phyloP scores from a whole-genome alignment of 805 yeast species.

The Candida germanica region DNA sequence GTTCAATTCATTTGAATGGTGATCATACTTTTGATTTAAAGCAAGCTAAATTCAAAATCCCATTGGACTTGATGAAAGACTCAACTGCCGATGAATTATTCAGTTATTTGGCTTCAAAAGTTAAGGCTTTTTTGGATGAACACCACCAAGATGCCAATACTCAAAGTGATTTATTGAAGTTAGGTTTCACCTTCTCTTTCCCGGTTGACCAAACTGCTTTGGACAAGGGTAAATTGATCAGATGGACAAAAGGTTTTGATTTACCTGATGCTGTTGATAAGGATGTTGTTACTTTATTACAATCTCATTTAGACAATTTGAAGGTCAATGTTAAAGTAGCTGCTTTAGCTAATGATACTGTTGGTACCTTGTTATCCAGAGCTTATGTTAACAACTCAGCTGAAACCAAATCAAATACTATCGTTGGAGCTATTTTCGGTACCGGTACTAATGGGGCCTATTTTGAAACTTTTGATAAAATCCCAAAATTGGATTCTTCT shows the following conservation, averaged over 20 bases:
- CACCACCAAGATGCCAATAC: conserved; percentile 47
- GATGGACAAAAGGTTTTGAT: conserved; percentile 97
- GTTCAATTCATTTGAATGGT: conserved; percentile 77
- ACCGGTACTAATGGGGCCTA: conserved; percentile 98
- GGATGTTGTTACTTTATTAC: conserved; percentile 76
- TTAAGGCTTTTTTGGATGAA: conserved; percentile 59
- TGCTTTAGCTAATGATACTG: conserved; percentile 94
- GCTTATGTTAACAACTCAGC: conserved; percentile 69
- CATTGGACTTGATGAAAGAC: conserved; percentile 69
- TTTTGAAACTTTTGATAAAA: conserved; percentile 68
- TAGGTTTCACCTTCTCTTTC: conserved; percentile 94
- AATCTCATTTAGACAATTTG: conserved; percentile 58
- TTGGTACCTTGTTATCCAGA: conserved; percentile 87
- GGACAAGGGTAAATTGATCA: conserved; percentile 72
- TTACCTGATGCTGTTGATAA: conserved; percentile 80
- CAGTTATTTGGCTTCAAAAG: conserved; percentile 67
- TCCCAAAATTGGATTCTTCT: conserved; percentile 64
- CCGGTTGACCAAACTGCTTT: conserved; percentile 87
- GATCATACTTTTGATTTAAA: conserved; percentile 73
- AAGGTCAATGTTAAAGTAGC: conserved; percentile 67
- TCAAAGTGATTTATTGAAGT: conserved; percentile 42
- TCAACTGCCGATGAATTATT: conserved; percentile 65
- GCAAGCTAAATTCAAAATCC: conserved; percentile 78
- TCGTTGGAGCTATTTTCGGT: conserved; percentile 90
- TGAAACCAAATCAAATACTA: conserved; percentile 68